These are phyloP conservation scores for Serendipita vermifera DNA, from an alignment of 768 basidiomycete genomes.

Conservation along the genomic window DNA sequence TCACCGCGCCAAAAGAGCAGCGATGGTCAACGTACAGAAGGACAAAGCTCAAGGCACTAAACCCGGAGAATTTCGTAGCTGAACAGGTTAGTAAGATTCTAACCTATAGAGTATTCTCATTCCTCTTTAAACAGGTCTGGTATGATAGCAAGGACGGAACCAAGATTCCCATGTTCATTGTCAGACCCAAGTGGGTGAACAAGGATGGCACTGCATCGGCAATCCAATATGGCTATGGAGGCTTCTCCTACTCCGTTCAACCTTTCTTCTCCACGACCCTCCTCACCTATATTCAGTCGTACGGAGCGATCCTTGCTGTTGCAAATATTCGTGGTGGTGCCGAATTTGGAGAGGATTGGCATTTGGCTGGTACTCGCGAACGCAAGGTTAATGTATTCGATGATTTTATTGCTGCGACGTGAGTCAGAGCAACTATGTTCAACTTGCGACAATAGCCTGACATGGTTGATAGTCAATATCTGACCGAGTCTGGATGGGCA, in stretches of 20 bases:
- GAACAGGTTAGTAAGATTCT: slow-evolving; percentile 35
- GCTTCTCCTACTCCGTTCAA: slow-evolving; percentile 56
- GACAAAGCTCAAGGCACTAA: slow-evolving; percentile 46
- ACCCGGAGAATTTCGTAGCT: slow-evolving; percentile 53
- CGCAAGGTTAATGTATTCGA: slow-evolving; percentile 68
- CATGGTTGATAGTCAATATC: slow-evolving; percentile 39
- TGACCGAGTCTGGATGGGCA: slow-evolving; percentile 59
- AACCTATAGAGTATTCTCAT: background rate
- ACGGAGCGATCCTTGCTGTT: slow-evolving; percentile 51
- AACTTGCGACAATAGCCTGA: background rate
- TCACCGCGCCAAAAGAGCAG: slow-evolving; percentile 30
- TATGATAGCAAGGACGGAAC: slow-evolving; percentile 70
- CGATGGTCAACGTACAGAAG: slow-evolving; percentile 48
- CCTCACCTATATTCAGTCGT: slow-evolving; percentile 60
- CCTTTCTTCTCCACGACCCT: slow-evolving; percentile 61
- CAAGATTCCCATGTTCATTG: slow-evolving; percentile 73
- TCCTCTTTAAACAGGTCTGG: slow-evolving; percentile 41
- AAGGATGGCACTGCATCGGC: slow-evolving; percentile 65
- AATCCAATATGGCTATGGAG: slow-evolving; percentile 77
- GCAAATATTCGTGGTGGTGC: slow-evolving; percentile 50
- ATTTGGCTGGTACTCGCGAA: slow-evolving; percentile 54
- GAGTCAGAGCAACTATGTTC: too few species aligned
- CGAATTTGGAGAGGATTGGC: slow-evolving; percentile 82
- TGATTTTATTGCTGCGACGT: slow-evolving; percentile 76
- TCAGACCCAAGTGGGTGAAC: slow-evolving; percentile 55